Base-by-base conservation (phyloP, 306 rosid genomes). In the Quercus bicolor region DNA sequence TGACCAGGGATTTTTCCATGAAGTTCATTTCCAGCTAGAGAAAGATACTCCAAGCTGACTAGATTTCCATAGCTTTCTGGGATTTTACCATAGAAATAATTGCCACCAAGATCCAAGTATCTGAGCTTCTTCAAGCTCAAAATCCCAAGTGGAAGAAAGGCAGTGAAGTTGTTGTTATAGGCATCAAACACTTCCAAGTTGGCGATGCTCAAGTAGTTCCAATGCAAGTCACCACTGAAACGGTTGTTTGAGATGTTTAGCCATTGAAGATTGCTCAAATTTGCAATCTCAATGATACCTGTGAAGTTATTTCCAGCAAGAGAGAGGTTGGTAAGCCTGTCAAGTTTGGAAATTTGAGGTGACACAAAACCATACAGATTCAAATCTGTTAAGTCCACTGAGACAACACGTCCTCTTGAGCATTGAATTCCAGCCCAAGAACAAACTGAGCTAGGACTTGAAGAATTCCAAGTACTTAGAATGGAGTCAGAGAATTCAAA, bases 91-190 rank as follows among this genome's bases (percentile, higher is more conserved):
- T 45, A 64, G 82, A 94, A 91, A 74, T 34, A 91, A 74, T 94
- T 94, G 24, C 98, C 98, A 40, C 91, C 97, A 29, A 94, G 88
- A 83, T 94, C 96, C 82, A 94, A 82, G 89, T 89, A 59, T 68
- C 57, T 85, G 56, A 94, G 90, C 81, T 85, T 90, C 61, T 71
- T 78, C 84, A 90, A 78, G 21, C 80, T 82, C 61, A 81, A 26
- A 79, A 88, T 55, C 60, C 88, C 91, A 45, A 81, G 4, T 11
- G 98, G 98, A 56, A 94, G 98, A 21, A 69, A 29, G 72, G 86
- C 85, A 54, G 88, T 87, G 89, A 91, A 94, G 88, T 90, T 90
- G 66, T 94, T 94, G 86, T 93, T 72, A 19, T 91, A 94, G 56
- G 84, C 94, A 83, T 94, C 98, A 10, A 91, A 43, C 40, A 94